phyloP scores from a whole-genome alignment of 2,329 filamentous ascomycete genomes.

The Oidium heveae region DNA sequence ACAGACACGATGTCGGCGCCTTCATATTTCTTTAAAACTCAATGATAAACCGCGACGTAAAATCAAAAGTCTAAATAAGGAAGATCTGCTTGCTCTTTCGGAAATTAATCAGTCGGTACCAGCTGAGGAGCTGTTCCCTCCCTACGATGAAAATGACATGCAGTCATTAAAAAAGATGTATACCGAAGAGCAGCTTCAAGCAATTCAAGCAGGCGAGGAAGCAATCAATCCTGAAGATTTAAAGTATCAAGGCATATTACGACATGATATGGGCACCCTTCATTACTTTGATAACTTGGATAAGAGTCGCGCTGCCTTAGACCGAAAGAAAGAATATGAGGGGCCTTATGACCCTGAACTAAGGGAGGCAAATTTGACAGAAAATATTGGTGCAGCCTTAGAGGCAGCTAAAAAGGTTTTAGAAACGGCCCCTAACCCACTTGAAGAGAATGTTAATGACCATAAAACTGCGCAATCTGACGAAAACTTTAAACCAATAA shows the following conservation, averaged over 20 bases:
- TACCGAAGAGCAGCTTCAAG: constrained; percentile 55
- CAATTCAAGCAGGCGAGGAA: constrained; percentile 57
- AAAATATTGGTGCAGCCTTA: constrained; percentile 5
- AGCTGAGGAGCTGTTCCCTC: neutral
- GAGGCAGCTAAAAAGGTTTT: constrained; percentile 4
- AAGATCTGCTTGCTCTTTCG: neutral
- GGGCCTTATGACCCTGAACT: constrained; percentile 12
- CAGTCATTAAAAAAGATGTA: constrained; percentile 39
- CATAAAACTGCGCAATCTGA: neutral
- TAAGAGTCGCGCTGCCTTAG: constrained; percentile 49
- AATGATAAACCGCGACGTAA: neutral
- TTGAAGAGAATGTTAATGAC: neutral
- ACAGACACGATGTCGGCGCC: neutral
- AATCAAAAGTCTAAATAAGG: neutral
- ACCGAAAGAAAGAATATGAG: constrained; percentile 31
- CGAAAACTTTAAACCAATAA: neutral
- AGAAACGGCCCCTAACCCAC: neutral
- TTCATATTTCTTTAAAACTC: neutral
- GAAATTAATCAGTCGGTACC: neutral
- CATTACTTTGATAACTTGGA: constrained; percentile 67
- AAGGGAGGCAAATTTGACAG: constrained; percentile 14
- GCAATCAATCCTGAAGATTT: constrained; percentile 53
- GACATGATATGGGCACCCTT: constrained; percentile 46
- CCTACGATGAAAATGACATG: constrained; percentile 43
- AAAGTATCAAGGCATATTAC: constrained; percentile 42